Evolutionary conservation across 2,329 filamentous ascomycete genomes (phyloP).

Genomic region (Penicillium palitans): DNA sequence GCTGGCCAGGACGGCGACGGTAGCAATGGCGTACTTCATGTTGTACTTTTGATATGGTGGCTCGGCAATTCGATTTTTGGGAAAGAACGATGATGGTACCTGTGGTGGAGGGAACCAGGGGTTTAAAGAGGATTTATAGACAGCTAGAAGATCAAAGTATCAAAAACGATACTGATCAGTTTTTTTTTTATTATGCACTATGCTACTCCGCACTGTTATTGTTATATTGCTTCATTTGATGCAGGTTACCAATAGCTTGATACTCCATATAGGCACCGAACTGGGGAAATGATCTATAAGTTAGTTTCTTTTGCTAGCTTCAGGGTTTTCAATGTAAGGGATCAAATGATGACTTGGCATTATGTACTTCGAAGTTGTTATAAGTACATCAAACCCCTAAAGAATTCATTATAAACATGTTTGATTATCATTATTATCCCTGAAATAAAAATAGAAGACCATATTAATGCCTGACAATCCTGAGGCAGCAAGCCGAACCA

Average conservation of each 20-base stretch:
- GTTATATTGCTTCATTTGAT: not conserved
- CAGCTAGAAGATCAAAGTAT: not conserved
- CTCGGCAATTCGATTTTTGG: not conserved
- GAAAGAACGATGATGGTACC: too few relatives aligned
- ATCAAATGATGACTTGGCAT: not conserved
- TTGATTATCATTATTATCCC: not conserved
- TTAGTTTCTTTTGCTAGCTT: not conserved
- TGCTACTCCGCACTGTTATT: not conserved
- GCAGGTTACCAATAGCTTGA: not conserved
- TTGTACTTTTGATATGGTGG: not conserved
- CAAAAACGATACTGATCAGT: not conserved
- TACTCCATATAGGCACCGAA: not conserved
- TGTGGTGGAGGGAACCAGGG: not conserved
- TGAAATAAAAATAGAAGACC: not conserved
- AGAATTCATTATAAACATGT: not conserved
- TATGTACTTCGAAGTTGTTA: not conserved
- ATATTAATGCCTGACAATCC: slow-evolving; percentile 6
- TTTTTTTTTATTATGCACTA: not conserved
- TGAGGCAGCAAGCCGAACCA: slow-evolving; percentile 3
- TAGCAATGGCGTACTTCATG: not conserved
- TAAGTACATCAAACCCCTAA: not conserved
- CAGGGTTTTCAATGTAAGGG: not conserved
- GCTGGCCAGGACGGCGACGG: not conserved
- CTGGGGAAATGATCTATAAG: not conserved
- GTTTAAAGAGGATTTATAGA: not conserved